These are phyloP conservation scores for Xylaria sp. DNA, from an alignment of 2,329 filamentous ascomycete species.

Conservation along the genomic window DNA sequence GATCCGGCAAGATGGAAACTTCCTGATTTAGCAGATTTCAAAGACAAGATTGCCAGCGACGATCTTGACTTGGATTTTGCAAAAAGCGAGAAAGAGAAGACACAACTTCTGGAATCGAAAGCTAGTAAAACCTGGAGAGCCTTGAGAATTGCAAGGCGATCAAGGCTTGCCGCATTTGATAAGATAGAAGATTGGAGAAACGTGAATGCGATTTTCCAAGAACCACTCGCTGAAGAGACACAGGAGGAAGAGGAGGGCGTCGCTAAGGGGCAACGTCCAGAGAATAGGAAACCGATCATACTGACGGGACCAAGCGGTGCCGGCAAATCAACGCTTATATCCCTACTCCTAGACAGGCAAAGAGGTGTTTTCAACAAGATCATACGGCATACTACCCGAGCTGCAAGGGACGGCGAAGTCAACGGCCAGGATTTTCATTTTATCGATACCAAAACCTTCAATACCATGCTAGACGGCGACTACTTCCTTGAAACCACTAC, in stretches of 20 bases:
- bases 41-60: constrained; percentile 78
- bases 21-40: constrained; percentile 76
- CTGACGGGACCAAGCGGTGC: constrained; percentile 72
- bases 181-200: constrained; percentile 87
- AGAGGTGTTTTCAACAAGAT: constrained; percentile 72
- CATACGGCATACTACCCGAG: constrained; percentile 65
- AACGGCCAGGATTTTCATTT: constrained; percentile 65
- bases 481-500: constrained; percentile 67
- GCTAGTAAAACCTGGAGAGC: constrained; percentile 92
- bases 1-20: constrained; percentile 71
- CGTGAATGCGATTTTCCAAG: constrained; percentile 67
- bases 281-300: constrained; percentile 68
- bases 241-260: constrained; percentile 50
- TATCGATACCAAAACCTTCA: constrained; percentile 66
- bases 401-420: constrained; percentile 61
- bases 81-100: constrained; percentile 68
- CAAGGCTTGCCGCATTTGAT: constrained; percentile 82
- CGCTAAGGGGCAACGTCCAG: constrained; percentile 52
- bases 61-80: constrained; percentile 90
- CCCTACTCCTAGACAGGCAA: constrained; percentile 71
- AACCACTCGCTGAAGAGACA: constrained; percentile 51
- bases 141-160: constrained; percentile 80
- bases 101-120: constrained; percentile 73
- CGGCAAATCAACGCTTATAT: constrained; percentile 72
- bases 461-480: constrained; percentile 68